Evolutionary conservation across 495 filamentous ascomycete genomes (phyloP).

Genomic region (Rhypophila decipiens): DNA sequence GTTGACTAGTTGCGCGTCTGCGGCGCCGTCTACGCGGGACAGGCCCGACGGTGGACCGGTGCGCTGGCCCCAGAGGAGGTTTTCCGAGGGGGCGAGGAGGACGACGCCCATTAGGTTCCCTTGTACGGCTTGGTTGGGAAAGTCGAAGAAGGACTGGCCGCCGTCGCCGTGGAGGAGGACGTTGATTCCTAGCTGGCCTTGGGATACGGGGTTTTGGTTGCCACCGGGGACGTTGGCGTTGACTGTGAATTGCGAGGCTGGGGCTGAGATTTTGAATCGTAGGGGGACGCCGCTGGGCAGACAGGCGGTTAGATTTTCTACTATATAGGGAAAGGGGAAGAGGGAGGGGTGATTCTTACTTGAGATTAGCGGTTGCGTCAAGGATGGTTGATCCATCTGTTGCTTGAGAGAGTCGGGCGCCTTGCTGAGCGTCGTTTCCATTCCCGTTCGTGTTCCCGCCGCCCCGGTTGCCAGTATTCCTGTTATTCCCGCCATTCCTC

Average conservation of each 20-base stretch:
- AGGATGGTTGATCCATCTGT: conserved; percentile 44
- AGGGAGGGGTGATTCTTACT: conserved; percentile 23
- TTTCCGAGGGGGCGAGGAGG: conserved; percentile 40
- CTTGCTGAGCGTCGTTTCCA: conserved; percentile 19
- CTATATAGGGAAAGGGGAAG: neutral
- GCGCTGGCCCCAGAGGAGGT: conserved; percentile 48
- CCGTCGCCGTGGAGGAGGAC: conserved; percentile 49
- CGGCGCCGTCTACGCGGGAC: conserved; percentile 42
- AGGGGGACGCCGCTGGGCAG: conserved; percentile 33
- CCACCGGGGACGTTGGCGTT: conserved; percentile 34
- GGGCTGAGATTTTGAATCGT: conserved; percentile 41
- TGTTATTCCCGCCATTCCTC: too few relatives aligned
- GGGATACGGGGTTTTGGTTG: conserved; percentile 15
- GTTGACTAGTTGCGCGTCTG: conserved; percentile 40
- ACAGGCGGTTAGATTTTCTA: neutral
- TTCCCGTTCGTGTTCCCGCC: conserved; percentile 16
- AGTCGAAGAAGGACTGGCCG: conserved; percentile 52
- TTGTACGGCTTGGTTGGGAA: conserved; percentile 46
- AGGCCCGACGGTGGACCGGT: conserved; percentile 39
- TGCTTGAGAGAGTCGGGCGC: conserved; percentile 30
- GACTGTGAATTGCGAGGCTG: conserved; percentile 38
- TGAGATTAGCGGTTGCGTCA: conserved; percentile 40
- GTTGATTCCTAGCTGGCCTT: conserved; percentile 36
- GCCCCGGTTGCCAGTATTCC: too few relatives aligned
- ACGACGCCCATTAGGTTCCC: conserved; percentile 40